Base-by-base conservation (phyloP, 768 basidiomycete genomes). In the Paxillus involutus region DNA sequence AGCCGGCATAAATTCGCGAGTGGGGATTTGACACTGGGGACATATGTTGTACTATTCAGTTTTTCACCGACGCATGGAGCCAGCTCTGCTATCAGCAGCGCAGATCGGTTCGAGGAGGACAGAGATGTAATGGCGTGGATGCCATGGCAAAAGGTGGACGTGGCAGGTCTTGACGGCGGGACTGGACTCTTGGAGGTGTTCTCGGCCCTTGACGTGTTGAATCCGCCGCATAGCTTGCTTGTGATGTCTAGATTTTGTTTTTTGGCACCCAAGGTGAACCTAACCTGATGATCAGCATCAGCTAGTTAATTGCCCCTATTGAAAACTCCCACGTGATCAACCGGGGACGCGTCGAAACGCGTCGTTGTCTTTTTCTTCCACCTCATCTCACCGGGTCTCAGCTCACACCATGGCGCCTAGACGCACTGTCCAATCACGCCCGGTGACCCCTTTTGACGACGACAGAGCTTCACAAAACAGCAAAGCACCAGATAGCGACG, bases 141-240 rank as follows among this genome's bases (percentile, higher is more conserved):
- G 36, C 83, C 83, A 4, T 84, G 80, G 80, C 72, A 77, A 3
- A 74, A 75, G 45, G 59, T 78, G 39, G 59, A 66, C 2, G 39
- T 75, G 11, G 51, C 56, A 1, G 53, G 60, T 6, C 57, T 60
- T 5, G 44, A 60, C 17, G 49, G 44, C 19, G 49, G 61, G 17
- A 48, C 44, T 12, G 52, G 46, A 13, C 47, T 66, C 5, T 58
- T 59, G 57, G 57, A 49, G 33, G 57, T 55, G 52, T 49, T 68
- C 52, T 54, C 51, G 37, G 37, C 58, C 56, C 55, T 71, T 1
- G 68, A 70, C 35, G 48, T 50, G 50, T 56, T 70, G 49, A 70
- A 60, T 46, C 66, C 69, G 0, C 69, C 69, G 5, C 62, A 59
- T 47, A 70, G 59, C 32, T 52, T 71, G 39, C 59, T 70, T 19